Base-by-base conservation (phyloP, 1,284 basidiomycete genomes). In the Exobasidium cylindrosporum region DNA sequence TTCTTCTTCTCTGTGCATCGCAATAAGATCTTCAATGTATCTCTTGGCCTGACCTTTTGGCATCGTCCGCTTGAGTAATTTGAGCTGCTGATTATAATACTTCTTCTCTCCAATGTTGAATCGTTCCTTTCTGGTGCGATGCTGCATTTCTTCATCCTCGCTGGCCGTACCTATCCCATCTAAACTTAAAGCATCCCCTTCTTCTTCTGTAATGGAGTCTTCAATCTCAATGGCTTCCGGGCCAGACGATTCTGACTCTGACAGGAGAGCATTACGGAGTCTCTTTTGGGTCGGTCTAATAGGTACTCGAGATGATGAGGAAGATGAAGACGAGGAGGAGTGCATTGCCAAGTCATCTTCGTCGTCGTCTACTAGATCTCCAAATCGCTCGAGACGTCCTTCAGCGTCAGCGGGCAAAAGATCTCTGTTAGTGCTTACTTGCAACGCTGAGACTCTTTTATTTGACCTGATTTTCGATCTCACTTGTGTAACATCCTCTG, bases 21-120 rank as follows among this genome's bases (percentile, higher is more conserved):
- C 70, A 17, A 68, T 68, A 4, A 78, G 57, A 52, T 79, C 77
- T 13, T 72, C 70, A 29, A 79, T 78, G 61, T 75, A 70, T 53
- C 68, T 67, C 31, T 70, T 67, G 17, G 77, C 77, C 69, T 72
- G 70, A 32, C 66, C 67, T 2, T 68, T 67, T 0, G 77, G 77
- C 76, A 79, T 79, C 73, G 78, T 76, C 46, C 69, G 69, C 31
- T 71, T 73, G 11, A 78, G 65, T 17, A 40, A 40, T 17, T 17
- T 40, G 17, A 40, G 35, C 35, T 40, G 35, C 17, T 40, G 35
- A 7, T 17, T 40, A 17, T 40, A 40, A 17, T 40, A 40, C 17
- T 17, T 40, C 35, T 40, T 40, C 35, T 40, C 35, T 17, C 17
- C 35, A 7, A 17, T 40, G 17, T 17, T 40, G 35, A 10, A 17